Evolutionary conservation across 2,329 filamentous ascomycete genomes (phyloP), one percentile per base, ranked within the genome.

Genomic region (Trichothecium roseum): DNA sequence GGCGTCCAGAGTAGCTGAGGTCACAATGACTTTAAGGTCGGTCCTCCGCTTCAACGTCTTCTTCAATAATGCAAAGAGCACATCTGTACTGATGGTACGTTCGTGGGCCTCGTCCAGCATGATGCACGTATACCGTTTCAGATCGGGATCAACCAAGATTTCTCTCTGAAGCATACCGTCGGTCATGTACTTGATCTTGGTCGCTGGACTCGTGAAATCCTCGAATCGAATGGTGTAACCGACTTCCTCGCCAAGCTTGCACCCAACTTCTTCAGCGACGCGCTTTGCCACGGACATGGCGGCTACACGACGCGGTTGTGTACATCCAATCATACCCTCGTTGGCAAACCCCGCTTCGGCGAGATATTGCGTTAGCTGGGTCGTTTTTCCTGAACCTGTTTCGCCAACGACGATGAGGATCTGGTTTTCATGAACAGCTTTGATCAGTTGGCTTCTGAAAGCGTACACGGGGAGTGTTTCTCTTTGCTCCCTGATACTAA

Each of bases 31-130:
- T 56, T 94, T 94, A 45, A 98, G 67, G 50, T 98, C 91, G 1
- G 83, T 78, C 34, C 91, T 71, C 43, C 83, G 70, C 56, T 88
- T 87, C 15, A 95, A 58, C 0, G 91, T 89, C 64, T 96, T 94
- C 60, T 98, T 98, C 32, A 98, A 63, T 38, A 98, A 60, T 1
- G 86, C 89, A 55, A 98, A 96, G 3, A 98, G 69, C 3, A 98
- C 86, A 59, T 98, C 91, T 0, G 91, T 98, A 0, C 89, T 77
- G 47, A 98, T 94, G 0, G 91, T 98, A 40, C 91, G 79, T 56
- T 98, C 91, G 75, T 98, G 91, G 4, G 91, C 91, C 55, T 98
- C 91, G 55, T 98, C 91, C 48, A 98, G 72, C 81, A 98, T 98
- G 51, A 98, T 95, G 41, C 91, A 86, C 1, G 87, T 94, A 54